Evolutionary conservation across 768 basidiomycete species (phyloP).

Genomic region (Lentinula edodes): DNA sequence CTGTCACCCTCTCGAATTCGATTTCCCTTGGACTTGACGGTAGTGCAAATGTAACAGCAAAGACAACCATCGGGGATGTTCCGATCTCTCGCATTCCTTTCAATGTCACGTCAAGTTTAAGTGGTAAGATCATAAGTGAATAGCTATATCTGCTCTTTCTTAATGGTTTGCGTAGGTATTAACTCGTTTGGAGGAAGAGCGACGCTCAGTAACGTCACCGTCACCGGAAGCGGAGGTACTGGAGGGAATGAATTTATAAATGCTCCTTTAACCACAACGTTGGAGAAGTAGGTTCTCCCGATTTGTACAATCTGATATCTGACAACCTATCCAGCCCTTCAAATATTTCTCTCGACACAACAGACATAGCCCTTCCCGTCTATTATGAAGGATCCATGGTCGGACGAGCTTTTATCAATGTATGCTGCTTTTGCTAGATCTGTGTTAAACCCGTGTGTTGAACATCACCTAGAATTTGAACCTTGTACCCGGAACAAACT

Average conservation of each 20-base stretch:
- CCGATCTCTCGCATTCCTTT: slow-evolving; percentile 62
- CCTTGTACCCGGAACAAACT: slow-evolving; percentile 54
- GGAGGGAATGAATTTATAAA: slow-evolving; percentile 57
- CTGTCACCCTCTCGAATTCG: slow-evolving; percentile 43
- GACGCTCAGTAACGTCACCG: slow-evolving; percentile 46
- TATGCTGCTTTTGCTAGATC: slow-evolving; percentile 22
- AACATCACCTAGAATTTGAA: slow-evolving; percentile 38
- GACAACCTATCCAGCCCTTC: slow-evolving; percentile 33
- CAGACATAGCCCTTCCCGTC: slow-evolving; percentile 52
- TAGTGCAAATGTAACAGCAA: slow-evolving; percentile 50
- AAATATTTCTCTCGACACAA: slow-evolving; percentile 57
- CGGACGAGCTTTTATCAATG: slow-evolving; percentile 54
- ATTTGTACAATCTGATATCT: background rate
- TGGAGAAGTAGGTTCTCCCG: slow-evolving; percentile 35
- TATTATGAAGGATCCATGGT: slow-evolving; percentile 50
- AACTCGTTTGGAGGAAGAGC: slow-evolving; percentile 52
- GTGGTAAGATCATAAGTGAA: slow-evolving; percentile 28
- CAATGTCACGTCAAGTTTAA: slow-evolving; percentile 49
- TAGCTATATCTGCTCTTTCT: background rate
- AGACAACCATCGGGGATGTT: slow-evolving; percentile 60
- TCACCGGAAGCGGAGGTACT: slow-evolving; percentile 59
- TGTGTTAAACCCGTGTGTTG: background rate
- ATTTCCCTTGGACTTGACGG: slow-evolving; percentile 49
- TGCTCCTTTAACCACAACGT: slow-evolving; percentile 48
- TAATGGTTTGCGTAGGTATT: slow-evolving; percentile 37